Evolutionary conservation across 805 yeast genomes (phyloP).

Genomic region (Kluyveromyces lactis): DNA sequence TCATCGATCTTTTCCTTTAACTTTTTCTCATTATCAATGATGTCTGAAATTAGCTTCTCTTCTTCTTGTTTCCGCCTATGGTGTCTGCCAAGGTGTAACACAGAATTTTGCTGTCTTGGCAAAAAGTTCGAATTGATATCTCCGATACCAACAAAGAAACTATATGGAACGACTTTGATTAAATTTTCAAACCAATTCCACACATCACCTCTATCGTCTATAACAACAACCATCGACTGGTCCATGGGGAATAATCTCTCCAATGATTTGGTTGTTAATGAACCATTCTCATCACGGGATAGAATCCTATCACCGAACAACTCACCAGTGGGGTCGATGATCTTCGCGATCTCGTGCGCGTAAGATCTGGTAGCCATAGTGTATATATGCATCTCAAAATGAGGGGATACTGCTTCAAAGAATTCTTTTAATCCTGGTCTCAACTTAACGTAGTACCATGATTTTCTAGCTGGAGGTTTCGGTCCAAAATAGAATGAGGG

Average conservation of each 20-base stretch:
- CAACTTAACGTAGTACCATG: conserved; percentile 88
- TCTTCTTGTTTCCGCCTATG: conserved; percentile 25
- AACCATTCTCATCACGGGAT: conserved; percentile 92
- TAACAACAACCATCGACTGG: conserved; percentile 91
- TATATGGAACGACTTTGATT: conserved; percentile 89
- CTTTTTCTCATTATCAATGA: conserved; percentile 26
- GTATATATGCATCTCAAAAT: conserved; percentile 87
- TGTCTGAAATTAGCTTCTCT: conserved; percentile 27
- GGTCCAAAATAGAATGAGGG: conserved; percentile 58
- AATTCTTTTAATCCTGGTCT: conserved; percentile 82
- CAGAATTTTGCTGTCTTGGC: conserved; percentile 73
- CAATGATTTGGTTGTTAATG: conserved; percentile 79
- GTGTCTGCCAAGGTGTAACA: conserved; percentile 30
- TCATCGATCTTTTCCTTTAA: conserved; percentile 24
- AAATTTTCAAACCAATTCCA: conserved; percentile 96
- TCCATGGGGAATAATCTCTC: conserved; percentile 90
- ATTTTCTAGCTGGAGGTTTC: conserved; percentile 45
- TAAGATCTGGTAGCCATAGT: conserved; percentile 97
- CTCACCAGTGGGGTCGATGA: conserved; percentile 82
- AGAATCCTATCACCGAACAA: conserved; percentile 87
- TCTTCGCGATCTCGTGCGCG: conserved; percentile 80
- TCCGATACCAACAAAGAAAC: conserved; percentile 94
- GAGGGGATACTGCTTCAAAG: conserved; percentile 49
- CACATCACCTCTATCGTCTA: conserved; percentile 97
- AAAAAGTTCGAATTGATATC: conserved; percentile 90